Evolutionary conservation across 768 basidiomycete genomes (phyloP).

Genomic region (Kondoa subrosea): DNA sequence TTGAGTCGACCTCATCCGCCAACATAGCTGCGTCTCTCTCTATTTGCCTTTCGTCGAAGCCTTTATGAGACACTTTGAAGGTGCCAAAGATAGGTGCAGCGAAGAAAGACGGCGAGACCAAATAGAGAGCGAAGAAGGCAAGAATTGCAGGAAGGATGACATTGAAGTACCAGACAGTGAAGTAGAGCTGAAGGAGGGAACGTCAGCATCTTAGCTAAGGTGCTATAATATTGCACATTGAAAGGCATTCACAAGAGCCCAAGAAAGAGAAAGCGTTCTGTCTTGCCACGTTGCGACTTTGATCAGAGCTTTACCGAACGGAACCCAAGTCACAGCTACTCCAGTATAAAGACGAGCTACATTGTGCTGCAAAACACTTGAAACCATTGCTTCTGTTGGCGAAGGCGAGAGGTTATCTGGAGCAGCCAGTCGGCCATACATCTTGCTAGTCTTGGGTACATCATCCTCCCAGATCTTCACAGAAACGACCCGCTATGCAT

Average conservation of each 20-base stretch:
- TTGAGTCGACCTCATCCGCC: background rate
- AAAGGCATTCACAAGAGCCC: background rate
- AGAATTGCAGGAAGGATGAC: background rate
- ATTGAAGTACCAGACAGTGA: background rate
- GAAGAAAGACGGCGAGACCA: background rate
- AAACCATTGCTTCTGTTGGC: background rate
- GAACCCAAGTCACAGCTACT: background rate
- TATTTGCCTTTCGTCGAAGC: background rate
- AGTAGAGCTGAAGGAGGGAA: no score
- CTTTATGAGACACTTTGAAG: background rate
- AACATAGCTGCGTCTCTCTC: background rate
- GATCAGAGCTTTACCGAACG: background rate
- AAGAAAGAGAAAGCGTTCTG: background rate
- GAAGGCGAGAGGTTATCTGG: background rate
- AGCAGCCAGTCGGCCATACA: background rate
- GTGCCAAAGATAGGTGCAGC: background rate
- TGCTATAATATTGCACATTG: no score
- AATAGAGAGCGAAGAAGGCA: background rate
- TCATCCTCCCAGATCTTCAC: background rate
- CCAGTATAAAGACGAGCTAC: background rate
- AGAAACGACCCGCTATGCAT: background rate
- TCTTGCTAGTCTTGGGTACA: background rate
- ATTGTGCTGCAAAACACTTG: background rate
- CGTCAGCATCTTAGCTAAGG: no score
- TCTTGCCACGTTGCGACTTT: background rate